A percentile compares a stretch with the other conserved stretches of the same genome.
These are phyloP conservation scores for Lachnum nothofagi DNA, from an alignment of 2,329 filamentous ascomycete species.

Conservation along the genomic window DNA sequence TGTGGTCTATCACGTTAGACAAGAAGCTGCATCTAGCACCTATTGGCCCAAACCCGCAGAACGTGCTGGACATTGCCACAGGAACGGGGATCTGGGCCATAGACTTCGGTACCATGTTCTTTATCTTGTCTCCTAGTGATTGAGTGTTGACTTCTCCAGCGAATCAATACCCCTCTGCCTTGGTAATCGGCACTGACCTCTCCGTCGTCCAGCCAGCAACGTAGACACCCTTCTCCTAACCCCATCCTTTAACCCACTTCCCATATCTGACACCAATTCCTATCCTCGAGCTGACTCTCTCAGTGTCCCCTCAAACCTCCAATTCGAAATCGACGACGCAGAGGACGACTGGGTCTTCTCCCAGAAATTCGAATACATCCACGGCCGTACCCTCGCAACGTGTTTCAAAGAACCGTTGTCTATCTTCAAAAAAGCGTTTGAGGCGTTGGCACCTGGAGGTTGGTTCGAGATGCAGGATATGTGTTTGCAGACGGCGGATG, in stretches of 20 bases:
- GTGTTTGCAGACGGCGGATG: neutral
- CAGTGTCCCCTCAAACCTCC: slow-evolving; percentile 42
- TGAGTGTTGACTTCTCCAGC: slow-evolving; percentile 1
- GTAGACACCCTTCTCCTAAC: slow-evolving; percentile 1
- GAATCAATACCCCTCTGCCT: slow-evolving; percentile 26
- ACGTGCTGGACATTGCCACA: slow-evolving; percentile 29
- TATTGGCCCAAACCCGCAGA: slow-evolving; percentile 9
- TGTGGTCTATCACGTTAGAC: slow-evolving; percentile 9
- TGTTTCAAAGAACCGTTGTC: slow-evolving; percentile 33
- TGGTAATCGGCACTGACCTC: slow-evolving; percentile 30
- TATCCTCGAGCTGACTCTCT: neutral
- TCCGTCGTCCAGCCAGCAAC: slow-evolving; percentile 29
- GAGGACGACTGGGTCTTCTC: slow-evolving; percentile 45
- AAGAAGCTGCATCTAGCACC: slow-evolving; percentile 15
- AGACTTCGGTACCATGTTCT: slow-evolving; percentile 25
- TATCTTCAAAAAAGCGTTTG: slow-evolving; percentile 28
- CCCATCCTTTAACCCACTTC: neutral
- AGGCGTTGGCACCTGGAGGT: neutral
- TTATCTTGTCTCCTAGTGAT: too few relatives aligned
- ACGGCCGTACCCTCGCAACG: slow-evolving; percentile 40
- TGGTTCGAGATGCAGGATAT: slow-evolving; percentile 1
- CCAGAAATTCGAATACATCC: slow-evolving; percentile 47
- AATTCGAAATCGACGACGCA: slow-evolving; percentile 49
- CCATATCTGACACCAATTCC: neutral
- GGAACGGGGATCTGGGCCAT: slow-evolving; percentile 33